These are phyloP conservation scores for Micractinium conductrix DNA, from an alignment of 139 green algal genomes.

Conservation along the genomic window DNA sequence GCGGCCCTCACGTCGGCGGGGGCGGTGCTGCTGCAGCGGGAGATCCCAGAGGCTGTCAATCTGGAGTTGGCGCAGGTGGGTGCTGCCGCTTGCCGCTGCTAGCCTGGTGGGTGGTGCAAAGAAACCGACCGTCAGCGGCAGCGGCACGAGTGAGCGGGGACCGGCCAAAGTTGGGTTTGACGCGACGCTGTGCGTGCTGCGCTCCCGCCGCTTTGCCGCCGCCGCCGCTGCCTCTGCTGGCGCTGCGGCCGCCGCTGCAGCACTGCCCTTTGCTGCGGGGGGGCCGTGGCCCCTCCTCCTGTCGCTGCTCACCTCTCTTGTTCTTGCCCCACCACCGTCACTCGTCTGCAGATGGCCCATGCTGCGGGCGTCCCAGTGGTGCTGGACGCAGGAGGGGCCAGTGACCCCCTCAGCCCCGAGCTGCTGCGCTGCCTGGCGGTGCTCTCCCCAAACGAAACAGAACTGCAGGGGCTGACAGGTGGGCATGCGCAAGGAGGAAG, in stretches of 20 bases:
- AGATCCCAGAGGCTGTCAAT: conserved; percentile 14
- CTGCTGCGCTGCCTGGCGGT: conserved; percentile 25
- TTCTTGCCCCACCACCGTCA: background rate
- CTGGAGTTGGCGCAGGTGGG: conserved; percentile 13
- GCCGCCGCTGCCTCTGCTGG: too few relatives aligned
- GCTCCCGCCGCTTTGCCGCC: too few relatives aligned
- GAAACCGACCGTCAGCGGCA: too few relatives aligned
- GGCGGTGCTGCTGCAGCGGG: conserved; percentile 25
- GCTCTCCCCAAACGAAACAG: conserved; percentile 20
- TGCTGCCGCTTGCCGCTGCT: background rate
- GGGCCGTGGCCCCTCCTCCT: too few relatives aligned
- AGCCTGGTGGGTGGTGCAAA: background rate
- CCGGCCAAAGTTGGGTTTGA: too few relatives aligned
- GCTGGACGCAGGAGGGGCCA: background rate
- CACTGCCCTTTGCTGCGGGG: too few relatives aligned
- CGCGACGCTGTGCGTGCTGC: too few relatives aligned
- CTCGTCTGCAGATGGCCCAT: conserved; percentile 2
- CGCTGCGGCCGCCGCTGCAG: too few relatives aligned
- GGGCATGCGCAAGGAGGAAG: background rate
- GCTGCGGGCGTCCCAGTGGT: conserved; percentile 12
- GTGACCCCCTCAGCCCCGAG: background rate
- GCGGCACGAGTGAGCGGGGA: too few relatives aligned
- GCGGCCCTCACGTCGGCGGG: background rate
- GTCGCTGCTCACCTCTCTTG: too few relatives aligned
- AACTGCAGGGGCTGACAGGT: conserved; percentile 24